Conservation (phyloP, 345 rosid genomes). For the Gossypium raimondii region DNA sequence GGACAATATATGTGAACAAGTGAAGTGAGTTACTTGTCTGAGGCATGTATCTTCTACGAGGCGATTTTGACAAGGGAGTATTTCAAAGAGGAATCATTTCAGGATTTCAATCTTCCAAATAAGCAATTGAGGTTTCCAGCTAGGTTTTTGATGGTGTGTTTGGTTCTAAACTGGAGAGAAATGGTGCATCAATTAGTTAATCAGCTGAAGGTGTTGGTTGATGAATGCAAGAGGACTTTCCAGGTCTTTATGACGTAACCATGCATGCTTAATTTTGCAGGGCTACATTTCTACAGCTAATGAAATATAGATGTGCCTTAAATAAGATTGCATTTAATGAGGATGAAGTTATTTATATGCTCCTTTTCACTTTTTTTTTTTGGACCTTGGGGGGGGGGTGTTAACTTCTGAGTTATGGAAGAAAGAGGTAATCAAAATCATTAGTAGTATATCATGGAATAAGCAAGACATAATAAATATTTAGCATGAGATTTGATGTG, state of each 20-base stretch:
- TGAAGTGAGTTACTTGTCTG: conserved; percentile 69
- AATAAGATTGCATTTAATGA: background rate
- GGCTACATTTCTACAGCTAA: background rate
- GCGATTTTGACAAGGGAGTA: conserved; percentile 80
- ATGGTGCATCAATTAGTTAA: conserved; percentile 78
- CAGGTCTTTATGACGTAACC: conserved; percentile 42
- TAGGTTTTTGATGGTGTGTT: conserved; percentile 85
- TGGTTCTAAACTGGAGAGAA: conserved; percentile 72
- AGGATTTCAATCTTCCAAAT: conserved; percentile 78
- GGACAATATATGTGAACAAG: conserved; percentile 93
- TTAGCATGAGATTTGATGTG: background rate
- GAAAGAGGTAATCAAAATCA: background rate
- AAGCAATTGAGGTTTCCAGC: conserved; percentile 86
- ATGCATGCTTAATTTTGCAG: background rate
- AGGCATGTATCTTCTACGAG: conserved; percentile 82
- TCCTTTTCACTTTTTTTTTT: background rate
- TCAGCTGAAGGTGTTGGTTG: conserved; percentile 73
- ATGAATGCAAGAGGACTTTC: conserved; percentile 85
- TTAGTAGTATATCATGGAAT: background rate
- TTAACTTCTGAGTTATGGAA: background rate
- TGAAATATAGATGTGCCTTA: background rate
- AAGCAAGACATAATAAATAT: background rate
- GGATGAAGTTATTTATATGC: no score
- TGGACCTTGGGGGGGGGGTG: background rate
- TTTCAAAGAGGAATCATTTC: conserved; percentile 77